Percentiles rank a stretch among this genome's conserved stretches.
These are phyloP conservation scores for Anthostomella pinea DNA, from an alignment of 2,329 filamentous ascomycete genomes.

Conservation along the genomic window DNA sequence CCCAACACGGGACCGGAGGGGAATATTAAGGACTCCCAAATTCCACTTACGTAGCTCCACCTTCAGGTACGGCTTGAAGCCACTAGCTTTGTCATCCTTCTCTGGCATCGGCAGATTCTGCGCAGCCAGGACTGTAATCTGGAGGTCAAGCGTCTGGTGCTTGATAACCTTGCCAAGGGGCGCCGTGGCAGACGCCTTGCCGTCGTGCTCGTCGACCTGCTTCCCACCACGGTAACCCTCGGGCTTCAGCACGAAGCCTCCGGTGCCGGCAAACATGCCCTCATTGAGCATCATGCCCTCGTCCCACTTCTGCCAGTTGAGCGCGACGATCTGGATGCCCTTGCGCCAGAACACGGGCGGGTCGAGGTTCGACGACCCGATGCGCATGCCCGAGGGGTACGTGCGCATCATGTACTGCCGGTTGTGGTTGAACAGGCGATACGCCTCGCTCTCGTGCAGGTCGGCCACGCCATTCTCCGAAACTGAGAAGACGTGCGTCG, in stretches of 20 bases:
- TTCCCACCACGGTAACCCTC: constrained; percentile 47
- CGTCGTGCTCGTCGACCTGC: constrained; percentile 11
- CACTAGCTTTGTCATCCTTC: constrained; percentile 45
- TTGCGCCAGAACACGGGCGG: constrained; percentile 83
- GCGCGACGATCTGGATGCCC: constrained; percentile 84
- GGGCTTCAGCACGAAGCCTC: constrained; percentile 87
- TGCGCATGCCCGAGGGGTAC: constrained; percentile 79
- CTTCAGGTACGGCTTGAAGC: constrained; percentile 79
- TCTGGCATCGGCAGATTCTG: constrained; percentile 69
- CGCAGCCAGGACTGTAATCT: constrained; percentile 71
- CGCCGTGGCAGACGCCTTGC: constrained; percentile 27
- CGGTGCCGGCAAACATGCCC: constrained; percentile 81
- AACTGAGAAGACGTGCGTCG: constrained; percentile 66
- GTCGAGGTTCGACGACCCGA: constrained; percentile 83
- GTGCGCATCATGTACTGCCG: constrained; percentile 78
- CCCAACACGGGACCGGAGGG: too few species aligned
- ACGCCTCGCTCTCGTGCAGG: constrained; percentile 48
- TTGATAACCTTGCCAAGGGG: constrained; percentile 33
- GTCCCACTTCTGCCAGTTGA: constrained; percentile 93
- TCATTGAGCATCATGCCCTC: constrained; percentile 96
- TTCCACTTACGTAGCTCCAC: constrained; percentile 79
- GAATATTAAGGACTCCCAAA: too few species aligned
- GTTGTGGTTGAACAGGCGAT: constrained; percentile 75
- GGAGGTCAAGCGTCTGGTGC: constrained; percentile 64
- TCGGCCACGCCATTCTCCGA: constrained; percentile 64